Evolutionary conservation across 306 rosid genomes (phyloP).

Genomic region (Dryas alaskensis): DNA sequence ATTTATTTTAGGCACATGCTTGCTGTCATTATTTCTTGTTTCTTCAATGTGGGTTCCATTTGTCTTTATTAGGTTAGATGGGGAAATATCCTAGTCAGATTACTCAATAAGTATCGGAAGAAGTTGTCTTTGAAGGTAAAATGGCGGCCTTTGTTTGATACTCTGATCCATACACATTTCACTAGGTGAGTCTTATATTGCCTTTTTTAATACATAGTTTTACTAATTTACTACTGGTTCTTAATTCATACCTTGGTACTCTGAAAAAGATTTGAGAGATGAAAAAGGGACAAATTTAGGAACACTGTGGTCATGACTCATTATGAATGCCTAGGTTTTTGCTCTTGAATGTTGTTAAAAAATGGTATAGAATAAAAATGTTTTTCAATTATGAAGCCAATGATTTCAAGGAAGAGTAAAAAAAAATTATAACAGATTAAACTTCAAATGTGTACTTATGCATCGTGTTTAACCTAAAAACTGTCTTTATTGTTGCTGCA

Average conservation of each 20-base stretch:
- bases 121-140: constrained; percentile 61
- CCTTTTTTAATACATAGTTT: constrained; percentile 2
- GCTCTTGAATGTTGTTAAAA: background rate
- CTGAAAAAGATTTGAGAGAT: background rate
- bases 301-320: background rate
- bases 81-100: constrained; percentile 84
- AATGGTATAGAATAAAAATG: background rate
- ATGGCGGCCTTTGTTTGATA: constrained; percentile 90
- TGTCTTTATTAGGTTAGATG: constrained; percentile 86
- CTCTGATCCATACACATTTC: constrained; percentile 80
- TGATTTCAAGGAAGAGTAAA: background rate
- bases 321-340: background rate
- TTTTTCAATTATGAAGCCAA: background rate
- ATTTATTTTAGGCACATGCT: constrained; percentile 7
- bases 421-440: background rate
- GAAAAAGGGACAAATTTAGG: background rate
- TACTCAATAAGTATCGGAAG: constrained; percentile 82
- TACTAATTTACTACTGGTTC: background rate
- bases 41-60: constrained; percentile 33
- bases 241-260: background rate
- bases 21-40: constrained; percentile 6
- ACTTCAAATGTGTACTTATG: background rate
- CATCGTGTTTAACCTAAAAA: background rate
- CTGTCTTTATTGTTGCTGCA: background rate
- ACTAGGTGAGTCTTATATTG: constrained; percentile 57